Evolutionary conservation across 1,284 basidiomycete genomes (phyloP).

Genomic region (Puccinia polysora): DNA sequence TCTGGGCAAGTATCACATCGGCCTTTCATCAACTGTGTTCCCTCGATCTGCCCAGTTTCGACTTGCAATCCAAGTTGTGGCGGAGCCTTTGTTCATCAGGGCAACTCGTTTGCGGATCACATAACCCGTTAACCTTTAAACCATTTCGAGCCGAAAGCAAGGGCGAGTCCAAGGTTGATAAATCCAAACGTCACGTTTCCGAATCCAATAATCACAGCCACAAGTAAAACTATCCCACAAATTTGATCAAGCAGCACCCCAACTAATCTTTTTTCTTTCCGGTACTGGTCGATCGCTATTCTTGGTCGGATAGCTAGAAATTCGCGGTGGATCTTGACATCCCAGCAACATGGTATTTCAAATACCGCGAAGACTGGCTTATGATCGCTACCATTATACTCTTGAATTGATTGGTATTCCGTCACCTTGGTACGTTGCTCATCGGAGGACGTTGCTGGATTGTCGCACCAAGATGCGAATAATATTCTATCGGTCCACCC

Average conservation of each 20-base stretch:
- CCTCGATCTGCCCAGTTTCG: too few relatives aligned
- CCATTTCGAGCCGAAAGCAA: too few relatives aligned
- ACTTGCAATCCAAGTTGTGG: too few relatives aligned
- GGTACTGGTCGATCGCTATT: conserved; percentile 50
- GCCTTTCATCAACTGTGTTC: too few relatives aligned
- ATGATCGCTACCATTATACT: conserved; percentile 48
- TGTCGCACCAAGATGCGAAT: conserved; percentile 58
- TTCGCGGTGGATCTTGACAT: conserved; percentile 53
- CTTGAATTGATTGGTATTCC: conserved; percentile 25
- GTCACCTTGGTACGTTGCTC: neutral
- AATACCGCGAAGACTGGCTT: conserved; percentile 53
- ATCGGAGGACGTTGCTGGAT: neutral
- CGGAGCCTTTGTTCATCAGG: too few relatives aligned
- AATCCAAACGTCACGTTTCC: conserved; percentile 57
- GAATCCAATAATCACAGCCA: conserved; percentile 67
- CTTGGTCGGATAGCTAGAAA: conserved; percentile 52
- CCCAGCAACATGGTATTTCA: conserved; percentile 46
- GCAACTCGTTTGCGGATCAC: too few relatives aligned
- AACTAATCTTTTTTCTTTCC: conserved; percentile 60
- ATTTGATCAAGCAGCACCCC: conserved; percentile 67
- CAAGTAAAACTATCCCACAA: conserved; percentile 70
- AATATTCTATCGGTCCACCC: conserved; percentile 94
- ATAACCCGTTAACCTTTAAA: too few relatives aligned
- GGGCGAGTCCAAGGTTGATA: too few relatives aligned
- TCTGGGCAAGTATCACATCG: too few relatives aligned